Evolutionary conservation across 2,329 filamentous ascomycete genomes (phyloP).

Genomic region (Grosmannia huntii): DNA sequence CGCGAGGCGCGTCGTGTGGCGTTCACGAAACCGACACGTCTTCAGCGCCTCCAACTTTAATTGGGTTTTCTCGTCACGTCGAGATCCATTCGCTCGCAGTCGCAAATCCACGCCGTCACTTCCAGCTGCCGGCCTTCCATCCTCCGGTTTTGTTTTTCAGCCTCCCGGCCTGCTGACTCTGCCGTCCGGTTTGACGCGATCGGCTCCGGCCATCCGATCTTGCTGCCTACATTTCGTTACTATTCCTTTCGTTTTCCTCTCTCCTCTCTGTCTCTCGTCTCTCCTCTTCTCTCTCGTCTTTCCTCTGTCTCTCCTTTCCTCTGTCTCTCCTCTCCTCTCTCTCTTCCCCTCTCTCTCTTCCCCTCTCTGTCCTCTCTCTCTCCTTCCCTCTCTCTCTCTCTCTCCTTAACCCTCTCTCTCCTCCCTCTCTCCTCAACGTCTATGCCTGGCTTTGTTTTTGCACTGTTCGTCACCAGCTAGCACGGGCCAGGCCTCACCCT

Average conservation of each 20-base stretch:
- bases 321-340: neutral
- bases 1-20: neutral
- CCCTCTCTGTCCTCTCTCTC: neutral
- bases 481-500: neutral
- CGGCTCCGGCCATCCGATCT: neutral
- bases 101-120: neutral
- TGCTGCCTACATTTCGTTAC: too few species aligned
- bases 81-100: conserved; percentile 2
- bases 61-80: conserved; percentile 9
- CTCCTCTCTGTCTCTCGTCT: too few species aligned
- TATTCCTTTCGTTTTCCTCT: too few species aligned
- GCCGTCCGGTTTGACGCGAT: neutral
- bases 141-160: too few species aligned
- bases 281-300: too few species aligned
- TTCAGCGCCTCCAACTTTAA: conserved; percentile 12
- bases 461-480: neutral
- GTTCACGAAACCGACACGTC: conserved; percentile 17
- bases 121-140: neutral
- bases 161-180: too few species aligned
- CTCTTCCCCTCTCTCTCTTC: neutral
- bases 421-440: neutral
- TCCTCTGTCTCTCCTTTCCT: neutral
- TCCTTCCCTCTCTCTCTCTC: neutral
- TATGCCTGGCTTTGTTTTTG: neutral
- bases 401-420: neutral